These are phyloP conservation scores for Trichosporon asahii DNA, from an alignment of 1,284 basidiomycete genomes.

Conservation along the genomic window DNA sequence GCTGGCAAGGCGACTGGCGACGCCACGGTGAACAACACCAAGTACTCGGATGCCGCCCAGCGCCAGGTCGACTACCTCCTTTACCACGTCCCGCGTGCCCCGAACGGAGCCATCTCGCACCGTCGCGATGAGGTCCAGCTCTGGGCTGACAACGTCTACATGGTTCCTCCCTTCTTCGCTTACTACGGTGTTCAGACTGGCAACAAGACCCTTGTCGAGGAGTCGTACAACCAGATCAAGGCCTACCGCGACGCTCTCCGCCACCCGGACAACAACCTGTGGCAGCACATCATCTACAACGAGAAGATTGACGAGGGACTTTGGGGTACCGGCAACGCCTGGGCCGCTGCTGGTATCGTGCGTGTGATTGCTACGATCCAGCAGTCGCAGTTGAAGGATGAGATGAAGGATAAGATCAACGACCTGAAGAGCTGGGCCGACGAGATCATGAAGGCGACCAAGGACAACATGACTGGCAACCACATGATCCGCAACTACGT, in stretches of 20 bases:
- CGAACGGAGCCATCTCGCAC: slow-evolving; percentile 78
- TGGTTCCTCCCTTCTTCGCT: slow-evolving; percentile 80
- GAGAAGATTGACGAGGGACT: slow-evolving; percentile 30
- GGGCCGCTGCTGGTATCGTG: slow-evolving; percentile 57
- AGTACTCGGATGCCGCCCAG: slow-evolving; percentile 65
- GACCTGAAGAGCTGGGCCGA: slow-evolving; percentile 54
- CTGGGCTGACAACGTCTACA: slow-evolving; percentile 61
- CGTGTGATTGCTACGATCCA: slow-evolving; percentile 55
- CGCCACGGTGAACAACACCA: slow-evolving; percentile 48
- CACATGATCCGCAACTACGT: slow-evolving; percentile 74
- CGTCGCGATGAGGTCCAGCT: slow-evolving; percentile 46
- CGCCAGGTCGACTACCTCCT: slow-evolving; percentile 71
- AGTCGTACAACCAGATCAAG: slow-evolving; percentile 72
- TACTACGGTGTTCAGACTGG: slow-evolving; percentile 72
- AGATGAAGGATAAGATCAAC: slow-evolving; percentile 45
- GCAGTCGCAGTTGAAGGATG: slow-evolving; percentile 39
- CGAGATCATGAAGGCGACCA: slow-evolving; percentile 53
- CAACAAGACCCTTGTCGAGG: slow-evolving; percentile 65
- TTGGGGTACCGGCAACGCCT: slow-evolving; percentile 55
- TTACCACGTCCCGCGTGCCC: slow-evolving; percentile 60
- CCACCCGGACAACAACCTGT: slow-evolving; percentile 36
- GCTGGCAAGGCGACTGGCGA: slow-evolving; percentile 52
- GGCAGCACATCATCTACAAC: slow-evolving; percentile 46
- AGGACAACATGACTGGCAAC: slow-evolving; percentile 54
- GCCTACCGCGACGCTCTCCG: slow-evolving; percentile 63